phyloP scores from a whole-genome alignment of 805 yeast species.

The Scheffersomyces coipomensis region DNA sequence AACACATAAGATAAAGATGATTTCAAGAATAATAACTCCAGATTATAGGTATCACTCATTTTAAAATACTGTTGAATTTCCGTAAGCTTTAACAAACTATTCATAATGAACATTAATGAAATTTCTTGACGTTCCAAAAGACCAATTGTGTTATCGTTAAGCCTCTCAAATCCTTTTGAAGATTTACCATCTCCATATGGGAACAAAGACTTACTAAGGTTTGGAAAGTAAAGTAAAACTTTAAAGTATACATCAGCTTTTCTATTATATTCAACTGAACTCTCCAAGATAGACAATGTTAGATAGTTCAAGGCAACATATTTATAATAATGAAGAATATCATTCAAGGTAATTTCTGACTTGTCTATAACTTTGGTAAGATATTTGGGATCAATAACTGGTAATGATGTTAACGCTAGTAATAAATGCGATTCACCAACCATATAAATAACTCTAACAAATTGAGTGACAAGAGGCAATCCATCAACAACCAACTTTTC shows the following conservation, averaged over 20 bases:
- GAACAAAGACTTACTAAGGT: constrained; percentile 10
- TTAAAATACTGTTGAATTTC: constrained; percentile 14
- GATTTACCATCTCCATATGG: not conserved
- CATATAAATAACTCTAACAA: constrained; percentile 13
- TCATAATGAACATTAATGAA: constrained; percentile 24
- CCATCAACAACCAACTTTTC: not conserved
- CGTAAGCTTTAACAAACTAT: constrained; percentile 17
- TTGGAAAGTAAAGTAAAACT: constrained; percentile 21
- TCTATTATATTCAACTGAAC: constrained; percentile 7
- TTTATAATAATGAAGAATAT: constrained; percentile 22
- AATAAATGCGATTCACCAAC: constrained; percentile 16
- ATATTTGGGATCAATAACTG: constrained; percentile 13
- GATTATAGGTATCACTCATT: constrained; percentile 11
- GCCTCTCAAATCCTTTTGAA: not conserved
- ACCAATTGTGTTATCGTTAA: not conserved
- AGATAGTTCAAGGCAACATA: constrained; percentile 27
- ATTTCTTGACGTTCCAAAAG: constrained; percentile 26
- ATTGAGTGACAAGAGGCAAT: constrained; percentile 16
- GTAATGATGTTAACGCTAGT: constrained; percentile 10
- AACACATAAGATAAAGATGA: constrained; percentile 18
- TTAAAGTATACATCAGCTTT: constrained; percentile 24
- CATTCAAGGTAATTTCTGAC: constrained; percentile 12
- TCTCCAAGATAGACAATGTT: constrained; percentile 13
- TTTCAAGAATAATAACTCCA: constrained; percentile 15
- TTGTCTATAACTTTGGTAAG: constrained; percentile 16